These are phyloP conservation scores for Tylopilus sp. DNA, from an alignment of 1,284 basidiomycete genomes.

Conservation along the genomic window DNA sequence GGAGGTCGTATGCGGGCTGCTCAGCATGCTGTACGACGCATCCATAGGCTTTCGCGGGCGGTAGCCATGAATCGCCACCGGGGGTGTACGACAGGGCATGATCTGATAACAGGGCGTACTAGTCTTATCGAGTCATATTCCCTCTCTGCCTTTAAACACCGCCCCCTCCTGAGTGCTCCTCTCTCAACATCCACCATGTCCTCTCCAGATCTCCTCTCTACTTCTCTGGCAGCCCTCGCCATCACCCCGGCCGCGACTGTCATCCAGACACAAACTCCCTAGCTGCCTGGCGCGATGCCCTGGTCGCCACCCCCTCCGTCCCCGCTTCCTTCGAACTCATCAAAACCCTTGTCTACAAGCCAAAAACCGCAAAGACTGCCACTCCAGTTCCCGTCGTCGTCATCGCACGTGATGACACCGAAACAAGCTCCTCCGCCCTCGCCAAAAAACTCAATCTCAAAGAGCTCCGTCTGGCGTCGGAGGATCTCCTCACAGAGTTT, in stretches of 20 bases:
- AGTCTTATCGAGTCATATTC: conserved; percentile 40
- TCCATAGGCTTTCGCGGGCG: conserved; percentile 31
- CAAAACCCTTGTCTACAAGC: conserved; percentile 91
- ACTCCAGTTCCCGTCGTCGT: conserved; percentile 89
- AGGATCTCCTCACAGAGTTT: conserved; percentile 90
- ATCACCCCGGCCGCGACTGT: conserved; percentile 61
- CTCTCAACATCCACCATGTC: conserved; percentile 31
- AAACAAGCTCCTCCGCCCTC: conserved; percentile 81
- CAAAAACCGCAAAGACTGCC: conserved; percentile 91
- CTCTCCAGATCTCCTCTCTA: conserved; percentile 25
- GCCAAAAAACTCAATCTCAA: conserved; percentile 90
- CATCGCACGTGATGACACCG: conserved; percentile 86
- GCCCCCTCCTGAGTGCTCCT: conserved; percentile 6
- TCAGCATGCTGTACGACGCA: conserved; percentile 38
- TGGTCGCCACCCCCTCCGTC: conserved; percentile 59
- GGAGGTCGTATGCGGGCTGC: conserved; percentile 39
- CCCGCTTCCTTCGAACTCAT: conserved; percentile 76
- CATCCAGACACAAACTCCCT: conserved; percentile 73
- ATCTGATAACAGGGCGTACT: conserved; percentile 34
- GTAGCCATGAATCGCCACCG: conserved; percentile 14
- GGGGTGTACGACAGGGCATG: conserved; percentile 16
- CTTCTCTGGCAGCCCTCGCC: conserved; percentile 60
- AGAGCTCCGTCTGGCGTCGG: conserved; percentile 89
- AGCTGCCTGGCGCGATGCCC: conserved; percentile 73
- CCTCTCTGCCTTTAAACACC: conserved; percentile 34